Evolutionary conservation across 192 early-diverging fungal genomes (phyloP).

Genomic region (Obelidium mucronatum): DNA sequence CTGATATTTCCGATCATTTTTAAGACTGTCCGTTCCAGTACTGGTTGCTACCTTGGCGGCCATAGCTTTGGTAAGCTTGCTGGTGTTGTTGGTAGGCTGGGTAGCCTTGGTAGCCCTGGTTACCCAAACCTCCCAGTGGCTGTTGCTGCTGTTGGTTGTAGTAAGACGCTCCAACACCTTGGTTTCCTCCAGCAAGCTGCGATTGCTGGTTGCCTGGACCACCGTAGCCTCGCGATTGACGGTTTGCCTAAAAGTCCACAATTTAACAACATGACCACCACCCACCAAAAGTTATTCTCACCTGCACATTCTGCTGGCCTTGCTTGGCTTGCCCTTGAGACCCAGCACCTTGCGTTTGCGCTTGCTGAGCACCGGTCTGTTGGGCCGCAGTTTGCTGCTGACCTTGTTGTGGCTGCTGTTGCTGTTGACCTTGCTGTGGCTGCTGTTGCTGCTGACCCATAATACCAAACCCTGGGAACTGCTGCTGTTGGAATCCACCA

Average conservation of each 20-base stretch:
- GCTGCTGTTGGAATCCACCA: slow-evolving; percentile 24
- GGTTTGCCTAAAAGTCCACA: background rate
- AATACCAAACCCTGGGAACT: slow-evolving; percentile 36
- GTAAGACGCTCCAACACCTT: slow-evolving; percentile 26
- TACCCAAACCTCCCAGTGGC: background rate
- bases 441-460: slow-evolving; percentile 22
- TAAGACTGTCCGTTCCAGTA: slow-evolving; percentile 49
- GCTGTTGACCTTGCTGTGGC: slow-evolving; percentile 24
- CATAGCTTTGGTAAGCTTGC: slow-evolving; percentile 28
- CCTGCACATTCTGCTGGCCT: slow-evolving; percentile 20
- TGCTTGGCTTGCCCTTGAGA: slow-evolving; percentile 9
- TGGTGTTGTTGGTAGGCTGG: slow-evolving; percentile 35
- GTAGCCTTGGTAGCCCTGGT: slow-evolving; percentile 23
- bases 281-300: background rate
- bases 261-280: background rate
- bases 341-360: background rate
- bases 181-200: slow-evolving; percentile 21
- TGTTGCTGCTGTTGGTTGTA: slow-evolving; percentile 46
- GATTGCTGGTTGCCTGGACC: slow-evolving; percentile 10
- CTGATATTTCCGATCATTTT: no score
- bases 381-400: slow-evolving; percentile 7
- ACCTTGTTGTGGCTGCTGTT: slow-evolving; percentile 26
- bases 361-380: slow-evolving; percentile 21
- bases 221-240: slow-evolving; percentile 29
- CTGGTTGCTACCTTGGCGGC: slow-evolving; percentile 35